These are phyloP conservation scores for Blastocystis sp. DNA, from an alignment of 352 stramenopile genomes.

Conservation along the genomic window DNA sequence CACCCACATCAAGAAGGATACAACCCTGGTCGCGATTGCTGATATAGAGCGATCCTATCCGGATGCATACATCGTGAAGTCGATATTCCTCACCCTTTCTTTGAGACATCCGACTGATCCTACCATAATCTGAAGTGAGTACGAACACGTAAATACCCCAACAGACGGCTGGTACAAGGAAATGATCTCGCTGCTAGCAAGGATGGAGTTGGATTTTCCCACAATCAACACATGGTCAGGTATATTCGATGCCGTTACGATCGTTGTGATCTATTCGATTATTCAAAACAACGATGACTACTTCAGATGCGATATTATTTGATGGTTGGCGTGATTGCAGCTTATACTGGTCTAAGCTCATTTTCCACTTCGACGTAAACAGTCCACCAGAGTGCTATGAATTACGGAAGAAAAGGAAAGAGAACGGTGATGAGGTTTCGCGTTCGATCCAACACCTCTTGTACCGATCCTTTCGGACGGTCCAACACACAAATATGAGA, in stretches of 20 bases:
- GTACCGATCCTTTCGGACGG: background rate
- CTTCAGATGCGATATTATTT: background rate
- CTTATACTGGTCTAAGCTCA: background rate
- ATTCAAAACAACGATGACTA: background rate
- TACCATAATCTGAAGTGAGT: background rate
- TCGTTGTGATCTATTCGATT: background rate
- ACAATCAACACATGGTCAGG: background rate
- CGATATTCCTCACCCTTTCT: background rate
- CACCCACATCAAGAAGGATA: background rate
- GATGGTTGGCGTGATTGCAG: background rate
- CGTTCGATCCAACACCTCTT: background rate
- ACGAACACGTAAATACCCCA: background rate
- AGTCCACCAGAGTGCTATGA: background rate
- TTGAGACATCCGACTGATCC: background rate
- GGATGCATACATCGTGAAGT: background rate
- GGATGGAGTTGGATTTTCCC: background rate
- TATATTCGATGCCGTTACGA: background rate
- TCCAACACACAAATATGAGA: background rate
- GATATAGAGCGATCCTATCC: background rate
- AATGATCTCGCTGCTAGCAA: background rate
- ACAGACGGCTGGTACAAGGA: background rate
- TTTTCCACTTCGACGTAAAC: background rate
- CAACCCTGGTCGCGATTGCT: background rate
- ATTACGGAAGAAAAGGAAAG: background rate
- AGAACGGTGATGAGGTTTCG: background rate